Conservation (phyloP, 768 basidiomycete genomes). For the Auricularia sp. region DNA sequence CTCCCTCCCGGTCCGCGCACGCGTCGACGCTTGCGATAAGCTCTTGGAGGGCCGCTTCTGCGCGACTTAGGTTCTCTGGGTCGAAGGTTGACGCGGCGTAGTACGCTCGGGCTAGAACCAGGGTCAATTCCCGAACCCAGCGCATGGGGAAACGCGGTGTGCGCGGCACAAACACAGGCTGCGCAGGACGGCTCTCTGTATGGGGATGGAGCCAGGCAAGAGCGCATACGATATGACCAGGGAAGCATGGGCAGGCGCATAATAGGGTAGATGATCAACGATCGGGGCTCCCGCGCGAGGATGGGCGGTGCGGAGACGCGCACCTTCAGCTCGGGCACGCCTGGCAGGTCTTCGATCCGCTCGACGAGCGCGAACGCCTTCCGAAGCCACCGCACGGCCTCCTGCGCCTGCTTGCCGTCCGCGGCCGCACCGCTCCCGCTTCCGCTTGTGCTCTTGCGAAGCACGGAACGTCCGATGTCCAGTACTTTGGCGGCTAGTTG, state of each 20-base stretch:
- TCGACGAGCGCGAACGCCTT: slow-evolving; percentile 68
- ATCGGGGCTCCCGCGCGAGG: no score
- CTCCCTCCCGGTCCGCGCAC: slow-evolving; percentile 21
- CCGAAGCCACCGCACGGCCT: slow-evolving; percentile 66
- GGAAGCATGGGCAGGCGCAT: not conserved
- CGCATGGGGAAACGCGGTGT: slow-evolving; percentile 6
- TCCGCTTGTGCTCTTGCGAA: slow-evolving; percentile 26
- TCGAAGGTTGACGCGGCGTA: slow-evolving; percentile 65
- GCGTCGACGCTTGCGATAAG: slow-evolving; percentile 53
- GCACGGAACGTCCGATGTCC: slow-evolving; percentile 63
- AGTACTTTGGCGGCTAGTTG: slow-evolving; percentile 63
- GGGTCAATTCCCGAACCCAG: slow-evolving; percentile 4
- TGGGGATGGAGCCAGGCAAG: slow-evolving; percentile 8
- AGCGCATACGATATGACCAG: not conserved
- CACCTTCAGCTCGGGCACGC: slow-evolving; percentile 58
- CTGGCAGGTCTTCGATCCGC: slow-evolving; percentile 46
- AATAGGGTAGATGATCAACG: no score
- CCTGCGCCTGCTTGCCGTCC: slow-evolving; percentile 20
- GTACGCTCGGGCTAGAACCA: slow-evolving; percentile 60
- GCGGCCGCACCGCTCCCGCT: slow-evolving; percentile 10
- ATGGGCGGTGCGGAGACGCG: slow-evolving; percentile 2
- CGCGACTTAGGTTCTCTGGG: slow-evolving; percentile 43
- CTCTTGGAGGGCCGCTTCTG: slow-evolving; percentile 71
- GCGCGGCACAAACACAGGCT: slow-evolving; percentile 46
- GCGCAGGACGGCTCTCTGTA: slow-evolving; percentile 59